These are phyloP conservation scores for Uronychia binucleata DNA, from an alignment of 73 alveolate genomes.

Conservation along the genomic window DNA sequence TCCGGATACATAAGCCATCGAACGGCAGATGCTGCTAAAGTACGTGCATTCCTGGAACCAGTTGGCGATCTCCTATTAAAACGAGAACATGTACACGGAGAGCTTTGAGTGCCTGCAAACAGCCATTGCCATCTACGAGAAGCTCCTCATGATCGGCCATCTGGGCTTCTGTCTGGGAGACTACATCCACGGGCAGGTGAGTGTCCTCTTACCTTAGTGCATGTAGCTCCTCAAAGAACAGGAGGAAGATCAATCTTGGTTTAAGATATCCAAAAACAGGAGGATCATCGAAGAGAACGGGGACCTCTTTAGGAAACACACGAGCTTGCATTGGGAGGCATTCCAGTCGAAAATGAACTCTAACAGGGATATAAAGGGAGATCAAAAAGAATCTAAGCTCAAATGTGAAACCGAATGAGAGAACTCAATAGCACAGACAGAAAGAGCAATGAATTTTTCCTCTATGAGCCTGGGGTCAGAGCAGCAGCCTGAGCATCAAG, in stretches of 20 bases:
- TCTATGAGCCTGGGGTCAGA: too few relatives aligned
- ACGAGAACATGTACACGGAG: constrained; percentile 19
- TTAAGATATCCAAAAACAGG: background rate
- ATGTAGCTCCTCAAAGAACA: background rate
- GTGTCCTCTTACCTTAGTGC: constrained; percentile 5
- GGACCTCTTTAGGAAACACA: background rate
- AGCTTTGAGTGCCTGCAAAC: constrained; percentile 33
- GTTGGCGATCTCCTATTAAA: constrained; percentile 26
- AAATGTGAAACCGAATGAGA: too few relatives aligned
- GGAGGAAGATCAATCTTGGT: background rate
- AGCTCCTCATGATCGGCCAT: constrained; percentile 33
- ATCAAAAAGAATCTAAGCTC: background rate
- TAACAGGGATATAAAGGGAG: too few relatives aligned
- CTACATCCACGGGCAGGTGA: constrained; percentile 13
- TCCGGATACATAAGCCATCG: too few relatives aligned
- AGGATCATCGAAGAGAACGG: background rate
- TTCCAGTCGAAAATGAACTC: too few relatives aligned
- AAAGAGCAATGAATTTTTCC: too few relatives aligned
- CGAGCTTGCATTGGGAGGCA: background rate
- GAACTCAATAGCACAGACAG: too few relatives aligned
- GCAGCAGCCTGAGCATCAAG: too few relatives aligned
- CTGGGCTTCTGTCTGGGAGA: constrained; percentile 26
- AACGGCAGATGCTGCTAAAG: constrained; percentile 37
- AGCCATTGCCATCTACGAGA: constrained; percentile 36
- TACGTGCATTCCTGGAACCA: constrained; percentile 41